A percentile compares a stretch with the other conserved stretches of the same genome.
Conservation (phyloP, 345 rosid genomes). For the Conringia planisiliqua region DNA sequence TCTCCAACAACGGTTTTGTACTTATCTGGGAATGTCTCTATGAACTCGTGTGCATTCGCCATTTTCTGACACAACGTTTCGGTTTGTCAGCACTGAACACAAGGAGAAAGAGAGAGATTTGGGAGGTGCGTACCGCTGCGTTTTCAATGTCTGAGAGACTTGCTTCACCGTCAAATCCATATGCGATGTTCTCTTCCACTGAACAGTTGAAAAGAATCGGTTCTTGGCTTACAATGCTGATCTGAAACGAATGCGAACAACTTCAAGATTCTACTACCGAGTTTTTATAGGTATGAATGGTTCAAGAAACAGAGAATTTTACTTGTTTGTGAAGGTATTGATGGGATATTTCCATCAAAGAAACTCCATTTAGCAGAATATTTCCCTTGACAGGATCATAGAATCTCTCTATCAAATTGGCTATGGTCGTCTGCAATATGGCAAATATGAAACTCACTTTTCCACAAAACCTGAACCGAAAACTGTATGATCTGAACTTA, state of each 20-base stretch:
- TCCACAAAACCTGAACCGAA: neutral
- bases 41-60: conserved; percentile 94
- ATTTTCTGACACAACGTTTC: conserved; percentile 52
- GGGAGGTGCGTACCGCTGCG: conserved; percentile 56
- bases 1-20: conserved; percentile 80
- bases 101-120: neutral
- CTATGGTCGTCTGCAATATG: conserved; percentile 80
- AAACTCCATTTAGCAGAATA: conserved; percentile 73
- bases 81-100: neutral
- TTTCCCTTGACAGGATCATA: conserved; percentile 86
- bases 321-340: conserved; percentile 81
- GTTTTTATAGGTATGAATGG: neutral
- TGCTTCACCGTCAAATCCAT: conserved; percentile 66
- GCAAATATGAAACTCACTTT: neutral
- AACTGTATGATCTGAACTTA: conserved; percentile 26
- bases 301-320: conserved; percentile 2
- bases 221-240: conserved; percentile 97
- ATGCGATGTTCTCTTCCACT: conserved; percentile 49
- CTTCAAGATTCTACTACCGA: neutral
- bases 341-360: conserved; percentile 74
- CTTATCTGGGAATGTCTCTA: conserved; percentile 73
- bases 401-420: conserved; percentile 87
- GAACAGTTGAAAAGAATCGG: conserved; percentile 69
- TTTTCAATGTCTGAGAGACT: conserved; percentile 52
- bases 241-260: conserved; percentile 36